Percentiles rank a stretch among this genome's conserved stretches.
Evolutionary conservation across 169 alveolate genomes (phyloP).

Genomic region (Plasmodium reichenowi): DNA sequence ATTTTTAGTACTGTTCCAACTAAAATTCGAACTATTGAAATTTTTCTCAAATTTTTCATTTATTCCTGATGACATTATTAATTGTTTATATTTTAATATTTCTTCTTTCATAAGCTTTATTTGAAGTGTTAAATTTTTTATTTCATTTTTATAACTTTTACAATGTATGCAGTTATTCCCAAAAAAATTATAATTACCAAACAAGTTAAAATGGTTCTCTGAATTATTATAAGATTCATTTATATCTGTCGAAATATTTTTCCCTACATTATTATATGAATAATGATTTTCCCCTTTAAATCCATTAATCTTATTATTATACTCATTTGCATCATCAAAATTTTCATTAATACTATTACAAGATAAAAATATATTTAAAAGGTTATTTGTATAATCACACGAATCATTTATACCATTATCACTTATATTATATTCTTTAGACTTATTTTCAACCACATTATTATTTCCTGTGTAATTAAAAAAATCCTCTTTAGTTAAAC

Average conservation of each 20-base stretch:
- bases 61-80: conserved; percentile 40
- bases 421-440: background rate
- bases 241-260: conserved; percentile 22
- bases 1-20: conserved; percentile 23
- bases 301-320: conserved; percentile 3
- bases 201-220: conserved; percentile 19
- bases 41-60: conserved; percentile 17
- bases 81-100: conserved; percentile 34
- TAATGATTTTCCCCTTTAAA: conserved; percentile 5
- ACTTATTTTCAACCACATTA: background rate
- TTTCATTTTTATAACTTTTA: conserved; percentile 68
- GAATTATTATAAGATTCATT: conserved; percentile 33
- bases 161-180: conserved; percentile 56
- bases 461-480: conserved; percentile 11
- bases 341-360: conserved; percentile 75
- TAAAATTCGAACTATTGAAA: conserved; percentile 25
- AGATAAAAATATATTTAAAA: conserved; percentile 62
- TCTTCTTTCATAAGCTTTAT: conserved; percentile 45
- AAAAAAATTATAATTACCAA: conserved; percentile 60
- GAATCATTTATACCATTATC: conserved; percentile 40
- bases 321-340: conserved; percentile 32
- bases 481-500: conserved; percentile 17
- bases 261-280: conserved; percentile 17
- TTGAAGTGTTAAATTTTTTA: conserved; percentile 46
- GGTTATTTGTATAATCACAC: conserved; percentile 54